These are phyloP conservation scores for Aspergillus nanangensis DNA, from an alignment of 495 filamentous ascomycete species.

Conservation along the genomic window DNA sequence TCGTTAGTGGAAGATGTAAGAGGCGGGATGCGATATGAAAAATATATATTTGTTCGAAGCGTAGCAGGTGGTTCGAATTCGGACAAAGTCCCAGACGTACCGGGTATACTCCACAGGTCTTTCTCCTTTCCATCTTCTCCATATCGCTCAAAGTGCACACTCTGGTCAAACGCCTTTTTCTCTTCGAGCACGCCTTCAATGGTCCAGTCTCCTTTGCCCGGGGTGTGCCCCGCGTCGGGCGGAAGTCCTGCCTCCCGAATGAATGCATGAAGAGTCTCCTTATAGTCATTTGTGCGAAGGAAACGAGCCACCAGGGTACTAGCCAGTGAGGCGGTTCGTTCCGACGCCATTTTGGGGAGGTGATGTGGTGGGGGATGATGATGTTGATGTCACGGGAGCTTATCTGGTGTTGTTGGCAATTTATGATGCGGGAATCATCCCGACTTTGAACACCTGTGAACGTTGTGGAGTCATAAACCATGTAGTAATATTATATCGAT, in stretches of 20 bases:
- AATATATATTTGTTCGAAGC: no score
- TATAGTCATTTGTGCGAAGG: slow-evolving; percentile 55
- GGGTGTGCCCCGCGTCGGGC: slow-evolving; percentile 28
- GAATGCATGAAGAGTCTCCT: slow-evolving; percentile 56
- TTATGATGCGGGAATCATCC: no score
- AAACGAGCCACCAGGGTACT: slow-evolving; percentile 58
- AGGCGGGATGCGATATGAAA: no score
- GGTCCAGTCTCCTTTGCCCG: slow-evolving; percentile 42
- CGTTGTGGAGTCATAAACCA: no score
- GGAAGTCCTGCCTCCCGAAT: slow-evolving; percentile 57
- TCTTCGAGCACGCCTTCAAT: slow-evolving; percentile 63
- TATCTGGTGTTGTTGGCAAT: no score
- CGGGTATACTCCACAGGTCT: slow-evolving; percentile 44
- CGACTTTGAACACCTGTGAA: no score
- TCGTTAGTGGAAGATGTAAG: not conserved
- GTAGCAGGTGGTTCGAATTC: no score
- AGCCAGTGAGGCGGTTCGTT: slow-evolving; percentile 19
- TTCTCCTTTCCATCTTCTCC: slow-evolving; percentile 31
- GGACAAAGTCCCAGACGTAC: slow-evolving; percentile 34
- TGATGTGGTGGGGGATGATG: not conserved
- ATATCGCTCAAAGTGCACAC: slow-evolving; percentile 51
- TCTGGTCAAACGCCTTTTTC: slow-evolving; percentile 59
- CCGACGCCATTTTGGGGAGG: slow-evolving; percentile 5
- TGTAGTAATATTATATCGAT: not conserved
- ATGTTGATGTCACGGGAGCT: no score